Evolutionary conservation across 2,329 filamentous ascomycete genomes (phyloP), one percentile per base, ranked within the genome.

Genomic region (Fusarium humuli): DNA sequence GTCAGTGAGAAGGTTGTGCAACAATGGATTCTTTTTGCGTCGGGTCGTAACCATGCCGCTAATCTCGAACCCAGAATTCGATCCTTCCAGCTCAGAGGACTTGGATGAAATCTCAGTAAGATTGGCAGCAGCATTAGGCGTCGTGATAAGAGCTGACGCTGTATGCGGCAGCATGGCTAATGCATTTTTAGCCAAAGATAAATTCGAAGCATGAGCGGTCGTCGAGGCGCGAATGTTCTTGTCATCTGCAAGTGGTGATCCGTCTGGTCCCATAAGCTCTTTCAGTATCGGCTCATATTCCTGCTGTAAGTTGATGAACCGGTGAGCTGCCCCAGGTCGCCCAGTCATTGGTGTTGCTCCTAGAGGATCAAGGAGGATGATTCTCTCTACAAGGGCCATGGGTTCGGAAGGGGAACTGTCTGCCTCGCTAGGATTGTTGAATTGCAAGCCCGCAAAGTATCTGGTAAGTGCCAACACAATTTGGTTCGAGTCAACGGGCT

Each of bases 1-100:
- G 81, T 99, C 96, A 3, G 96, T 99, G 12, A 99, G 86, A 2
- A 99, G 88, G 75, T 98, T 98, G 80, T 99, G 94, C 47, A 99
- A 96, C 3, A 99, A 84, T 0, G 94, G 94, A 74, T 99, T 99
- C 75, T 87, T 86, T 60, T 83, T 84, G 48, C 82, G 83, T 61
- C 87, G 81, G 0, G 87, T 89, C 23, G 83, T 84, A 5, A 88
- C 86, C 65, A 85, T 86, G 29, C 81, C 83, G 4, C 84, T 81
- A 22, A 84, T 81, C 1, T 80, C 80, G 69, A 77, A 79, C 86
- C 82, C 78, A 86, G 84, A 56, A 87, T 89, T 61, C 83, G 83
- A 62, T 89, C 83, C 64, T 59, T 59, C 55, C 61, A 68, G 54
- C 73, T 68, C 60, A 30, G 37, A 57, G 37, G 56, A 27, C 18